A percentile compares a stretch with the other conserved stretches of the same genome.
phyloP scores from a whole-genome alignment of 495 filamentous ascomycete species.

The Aspergillus diversus region DNA sequence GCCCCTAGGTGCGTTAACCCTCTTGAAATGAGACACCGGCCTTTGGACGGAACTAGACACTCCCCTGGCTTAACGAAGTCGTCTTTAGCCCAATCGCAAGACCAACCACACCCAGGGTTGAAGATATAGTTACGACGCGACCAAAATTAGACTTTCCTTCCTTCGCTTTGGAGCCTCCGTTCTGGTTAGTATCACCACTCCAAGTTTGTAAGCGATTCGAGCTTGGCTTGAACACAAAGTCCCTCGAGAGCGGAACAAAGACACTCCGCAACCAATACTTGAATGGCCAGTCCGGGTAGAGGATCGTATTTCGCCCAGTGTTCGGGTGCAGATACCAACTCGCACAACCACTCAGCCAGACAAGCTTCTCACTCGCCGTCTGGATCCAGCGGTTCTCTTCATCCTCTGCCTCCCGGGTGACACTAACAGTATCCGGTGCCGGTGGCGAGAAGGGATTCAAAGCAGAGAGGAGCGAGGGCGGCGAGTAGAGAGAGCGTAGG shows the following conservation, averaged over 20 bases:
- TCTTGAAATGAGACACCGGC: no score
- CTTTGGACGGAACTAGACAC: no score
- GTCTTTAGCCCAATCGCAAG: no score
- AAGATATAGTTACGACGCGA: background rate
- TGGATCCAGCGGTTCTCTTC: conserved; percentile 20
- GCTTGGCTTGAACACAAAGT: conserved; percentile 20
- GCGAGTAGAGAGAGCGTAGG: background rate
- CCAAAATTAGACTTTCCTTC: background rate
- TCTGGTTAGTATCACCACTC: background rate
- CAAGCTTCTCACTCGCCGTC: conserved; percentile 18
- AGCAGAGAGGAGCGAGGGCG: background rate
- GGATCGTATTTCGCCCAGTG: conserved; percentile 27
- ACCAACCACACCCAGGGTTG: no score
- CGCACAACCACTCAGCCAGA: conserved; percentile 28
- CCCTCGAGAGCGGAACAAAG: conserved; percentile 16
- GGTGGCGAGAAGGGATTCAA: conserved; percentile 14
- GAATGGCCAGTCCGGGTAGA: conserved; percentile 30
- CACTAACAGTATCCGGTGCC: conserved; percentile 21
- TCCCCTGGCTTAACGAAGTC: no score
- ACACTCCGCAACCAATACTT: conserved; percentile 22
- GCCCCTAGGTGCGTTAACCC: no score
- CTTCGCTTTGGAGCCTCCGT: background rate
- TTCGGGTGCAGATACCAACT: conserved; percentile 27
- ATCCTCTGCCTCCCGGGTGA: conserved; percentile 26
- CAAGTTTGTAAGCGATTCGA: background rate